phyloP scores from a whole-genome alignment of 2,329 filamentous ascomycete genomes.

The Parascedosporium putredinis region DNA sequence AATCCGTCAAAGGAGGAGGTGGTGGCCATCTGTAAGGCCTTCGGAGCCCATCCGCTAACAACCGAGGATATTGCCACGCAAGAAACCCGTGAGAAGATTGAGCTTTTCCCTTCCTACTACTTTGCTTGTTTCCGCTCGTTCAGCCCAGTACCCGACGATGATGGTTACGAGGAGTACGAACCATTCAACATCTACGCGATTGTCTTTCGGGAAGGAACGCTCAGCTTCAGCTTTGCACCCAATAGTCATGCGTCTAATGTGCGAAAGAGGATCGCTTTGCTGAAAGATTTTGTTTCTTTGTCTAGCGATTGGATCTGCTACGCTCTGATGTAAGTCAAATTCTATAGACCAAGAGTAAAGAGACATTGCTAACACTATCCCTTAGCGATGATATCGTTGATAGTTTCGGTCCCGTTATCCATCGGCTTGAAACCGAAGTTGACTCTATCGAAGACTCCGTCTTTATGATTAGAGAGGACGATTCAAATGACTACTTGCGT shows the following conservation, averaged over 20 bases:
- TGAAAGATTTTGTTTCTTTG: slow-evolving; percentile 90
- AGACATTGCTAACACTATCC: too few relatives aligned
- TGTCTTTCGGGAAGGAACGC: slow-evolving; percentile 87
- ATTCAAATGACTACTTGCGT: slow-evolving; percentile 77
- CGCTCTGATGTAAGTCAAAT: slow-evolving; percentile 68
- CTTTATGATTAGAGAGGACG: slow-evolving; percentile 81
- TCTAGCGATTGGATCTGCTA: slow-evolving; percentile 99
- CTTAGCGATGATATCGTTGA: slow-evolving; percentile 89
- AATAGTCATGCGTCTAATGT: slow-evolving; percentile 85
- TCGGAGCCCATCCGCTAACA: slow-evolving; percentile 89
- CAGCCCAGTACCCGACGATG: slow-evolving; percentile 64
- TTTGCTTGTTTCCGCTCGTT: slow-evolving; percentile 97
- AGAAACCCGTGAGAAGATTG: slow-evolving; percentile 95
- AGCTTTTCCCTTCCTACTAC: slow-evolving; percentile 95
- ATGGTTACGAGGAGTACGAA: slow-evolving; percentile 74
- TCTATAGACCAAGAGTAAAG: too few relatives aligned
- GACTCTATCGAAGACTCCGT: slow-evolving; percentile 93
- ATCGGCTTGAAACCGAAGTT: slow-evolving; percentile 75
- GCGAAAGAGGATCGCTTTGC: slow-evolving; percentile 77
- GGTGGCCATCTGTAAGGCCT: slow-evolving; percentile 79
- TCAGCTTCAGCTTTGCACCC: slow-evolving; percentile 87
- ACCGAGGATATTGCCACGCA: slow-evolving; percentile 94
- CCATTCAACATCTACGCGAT: slow-evolving; percentile 95
- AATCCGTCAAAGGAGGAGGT: slow-evolving; percentile 85
- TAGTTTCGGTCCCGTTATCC: slow-evolving; percentile 82